Evolutionary conservation across 2,329 filamentous ascomycete genomes (phyloP).

Genomic region (Claviceps monticola): DNA sequence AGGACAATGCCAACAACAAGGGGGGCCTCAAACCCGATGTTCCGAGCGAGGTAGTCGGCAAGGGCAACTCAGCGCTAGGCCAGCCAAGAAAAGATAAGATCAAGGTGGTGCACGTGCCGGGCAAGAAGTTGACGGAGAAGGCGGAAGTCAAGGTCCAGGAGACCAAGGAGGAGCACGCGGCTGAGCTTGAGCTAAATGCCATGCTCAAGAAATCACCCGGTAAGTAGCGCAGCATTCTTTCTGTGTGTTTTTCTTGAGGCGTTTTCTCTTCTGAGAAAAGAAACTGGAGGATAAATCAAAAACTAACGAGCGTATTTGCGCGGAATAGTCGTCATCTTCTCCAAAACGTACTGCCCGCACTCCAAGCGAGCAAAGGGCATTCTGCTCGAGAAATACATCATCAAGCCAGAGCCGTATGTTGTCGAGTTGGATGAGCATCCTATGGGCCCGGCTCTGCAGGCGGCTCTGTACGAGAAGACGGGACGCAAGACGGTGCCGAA

Average conservation of each 20-base stretch:
- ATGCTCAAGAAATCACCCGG: conserved; percentile 78
- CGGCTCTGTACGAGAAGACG: conserved; percentile 56
- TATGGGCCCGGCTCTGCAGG: conserved; percentile 60
- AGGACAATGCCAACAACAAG: conserved; percentile 39
- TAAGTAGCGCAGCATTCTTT: conserved; percentile 28
- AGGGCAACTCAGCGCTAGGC: conserved; percentile 42
- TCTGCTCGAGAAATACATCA: conserved; percentile 70
- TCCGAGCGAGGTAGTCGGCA: conserved; percentile 43
- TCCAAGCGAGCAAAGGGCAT: conserved; percentile 77
- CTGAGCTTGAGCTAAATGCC: conserved; percentile 56
- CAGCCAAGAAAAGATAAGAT: conserved; percentile 25
- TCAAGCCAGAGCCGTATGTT: conserved; percentile 69
- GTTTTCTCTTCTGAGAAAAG: too few species aligned
- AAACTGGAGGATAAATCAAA: too few species aligned
- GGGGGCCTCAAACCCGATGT: conserved; percentile 38
- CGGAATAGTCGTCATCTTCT: conserved; percentile 79
- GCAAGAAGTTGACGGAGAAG: conserved; percentile 1
- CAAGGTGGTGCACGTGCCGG: conserved; percentile 8
- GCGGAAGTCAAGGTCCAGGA: conserved; percentile 23
- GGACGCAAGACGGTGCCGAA: conserved; percentile 83
- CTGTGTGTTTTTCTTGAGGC: too few species aligned
- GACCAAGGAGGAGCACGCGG: conserved; percentile 45
- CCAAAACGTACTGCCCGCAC: conserved; percentile 81
- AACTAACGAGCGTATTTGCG: too few species aligned
- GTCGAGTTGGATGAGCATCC: conserved; percentile 82